Evolutionary conservation across 371 early-diverging fungal genomes (phyloP).

Genomic region (Mortierella sp.): DNA sequence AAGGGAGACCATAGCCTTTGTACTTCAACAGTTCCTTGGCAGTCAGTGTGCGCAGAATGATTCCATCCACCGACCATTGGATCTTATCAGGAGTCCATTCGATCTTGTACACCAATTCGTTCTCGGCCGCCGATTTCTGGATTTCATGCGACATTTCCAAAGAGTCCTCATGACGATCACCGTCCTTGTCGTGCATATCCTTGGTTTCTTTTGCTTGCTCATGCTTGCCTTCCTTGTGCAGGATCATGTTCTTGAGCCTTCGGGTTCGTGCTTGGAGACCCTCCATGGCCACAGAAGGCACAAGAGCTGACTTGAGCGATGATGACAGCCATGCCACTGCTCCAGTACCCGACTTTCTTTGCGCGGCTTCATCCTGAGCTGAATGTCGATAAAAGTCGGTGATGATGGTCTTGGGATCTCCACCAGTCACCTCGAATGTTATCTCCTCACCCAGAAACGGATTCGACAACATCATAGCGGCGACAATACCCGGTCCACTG

Average conservation of each 20-base stretch:
- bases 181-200: neutral
- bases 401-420: conserved; percentile 29
- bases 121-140: conserved; percentile 19
- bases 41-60: conserved; percentile 27
- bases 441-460: conserved; percentile 49
- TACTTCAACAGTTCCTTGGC: conserved; percentile 19
- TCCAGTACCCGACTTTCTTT: neutral
- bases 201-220: neutral
- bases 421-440: conserved; percentile 45
- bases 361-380: neutral
- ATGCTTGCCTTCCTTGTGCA: conserved; percentile 4
- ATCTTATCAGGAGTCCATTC: conserved; percentile 44
- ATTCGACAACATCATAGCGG: conserved; percentile 45
- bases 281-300: conserved; percentile 13
- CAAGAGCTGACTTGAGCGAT: neutral
- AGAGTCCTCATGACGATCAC: neutral
- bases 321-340: neutral
- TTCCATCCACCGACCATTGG: conserved; percentile 46
- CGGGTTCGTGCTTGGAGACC: conserved; percentile 12
- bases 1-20: conserved; percentile 18
- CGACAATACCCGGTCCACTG: conserved; percentile 48
- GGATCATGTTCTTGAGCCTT: conserved; percentile 20
- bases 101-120: conserved; percentile 43
- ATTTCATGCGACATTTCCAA: conserved; percentile 22
- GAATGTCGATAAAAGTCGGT: conserved; percentile 45